A percentile compares a stretch with the other conserved stretches of the same genome.
Conservation (phyloP, 305 asterid genomes). For the Striga hermonthica region DNA sequence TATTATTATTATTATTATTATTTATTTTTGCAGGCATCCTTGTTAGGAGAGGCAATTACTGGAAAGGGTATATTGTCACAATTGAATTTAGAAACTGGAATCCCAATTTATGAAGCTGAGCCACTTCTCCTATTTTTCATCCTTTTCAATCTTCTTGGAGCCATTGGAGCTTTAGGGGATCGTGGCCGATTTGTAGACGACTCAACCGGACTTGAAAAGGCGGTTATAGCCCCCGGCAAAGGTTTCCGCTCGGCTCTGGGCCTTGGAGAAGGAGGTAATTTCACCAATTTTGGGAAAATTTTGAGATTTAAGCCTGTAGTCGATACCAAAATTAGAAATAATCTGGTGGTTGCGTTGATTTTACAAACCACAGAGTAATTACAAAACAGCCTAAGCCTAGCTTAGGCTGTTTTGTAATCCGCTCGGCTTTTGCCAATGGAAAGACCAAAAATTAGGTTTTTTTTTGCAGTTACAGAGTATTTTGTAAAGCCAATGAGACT, state of each 20-base stretch:
- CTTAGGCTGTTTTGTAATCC: too few relatives aligned
- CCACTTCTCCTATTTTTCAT: constrained; percentile 57
- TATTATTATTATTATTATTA: too few relatives aligned
- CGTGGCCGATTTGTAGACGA: constrained; percentile 82
- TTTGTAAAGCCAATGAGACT: too few relatives aligned
- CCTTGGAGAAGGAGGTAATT: constrained; percentile 51
- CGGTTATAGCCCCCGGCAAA: constrained; percentile 74
- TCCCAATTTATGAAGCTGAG: constrained; percentile 75
- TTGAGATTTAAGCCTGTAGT: too few relatives aligned
- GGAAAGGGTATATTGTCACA: constrained; percentile 82
- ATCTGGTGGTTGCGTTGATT: too few relatives aligned
- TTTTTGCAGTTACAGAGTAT: too few relatives aligned
- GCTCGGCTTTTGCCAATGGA: too few relatives aligned
- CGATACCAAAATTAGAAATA: too few relatives aligned
- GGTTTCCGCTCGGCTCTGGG: constrained; percentile 59
- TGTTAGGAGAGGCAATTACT: constrained; percentile 82
- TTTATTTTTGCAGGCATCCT: constrained; percentile 83
- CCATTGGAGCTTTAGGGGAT: constrained; percentile 91
- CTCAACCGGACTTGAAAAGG: constrained; percentile 60
- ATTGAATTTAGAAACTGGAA: constrained; percentile 74
- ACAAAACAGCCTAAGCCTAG: too few relatives aligned
- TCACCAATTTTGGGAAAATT: background rate
- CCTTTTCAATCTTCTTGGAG: constrained; percentile 77
- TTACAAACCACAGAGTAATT: too few relatives aligned
- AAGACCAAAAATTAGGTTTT: too few relatives aligned